Evolutionary conservation across 2,329 filamentous ascomycete species (phyloP), one percentile per base, ranked within the genome.

Genomic region (Colletotrichum shisoi): DNA sequence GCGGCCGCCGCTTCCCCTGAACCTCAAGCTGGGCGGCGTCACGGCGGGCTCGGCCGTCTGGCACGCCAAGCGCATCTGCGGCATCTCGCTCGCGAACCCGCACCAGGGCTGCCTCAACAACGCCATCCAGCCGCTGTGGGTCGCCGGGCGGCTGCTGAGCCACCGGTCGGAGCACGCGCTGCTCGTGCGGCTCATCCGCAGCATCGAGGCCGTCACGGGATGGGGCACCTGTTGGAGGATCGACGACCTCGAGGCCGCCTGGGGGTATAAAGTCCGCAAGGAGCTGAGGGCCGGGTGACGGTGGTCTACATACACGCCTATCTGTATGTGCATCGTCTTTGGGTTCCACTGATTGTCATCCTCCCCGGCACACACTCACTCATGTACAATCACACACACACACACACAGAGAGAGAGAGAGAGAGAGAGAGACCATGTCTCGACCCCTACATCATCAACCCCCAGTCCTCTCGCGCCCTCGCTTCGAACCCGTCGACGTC

Each of bases 41-140:
- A 71, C 70, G 0, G 73, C 70, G 0, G 73, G 77, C 0, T 85
- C 83, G 11, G 71, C 79, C 0, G 73, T 85, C 11, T 87, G 85
- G 84, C 85, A 87, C 70, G 85, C 84, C 1, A 81, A 82, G 63
- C 79, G 81, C 15, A 82, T 87, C 39, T 86, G 84, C 63, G 85
- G 84, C 2, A 87, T 87, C 24, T 85, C 84, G 0, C 71, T 84
- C 13, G 80, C 84, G 3, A 87, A 87, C 64, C 81, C 81, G 4
- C 84, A 87, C 63, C 79, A 82, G 12, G 85, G 84, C 3, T 85
- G 82, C 68, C 71, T 86, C 40, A 87, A 84, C 68, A 87, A 87
- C 71, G 83, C 84, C 3, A 84, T 87, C 4, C 85, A 87, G 68
- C 85, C 85, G 1, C 75, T 87, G 0, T 87, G 83, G 81, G 78